Evolutionary conservation across 2,329 filamentous ascomycete species (phyloP).

Genomic region (Pseudohalonectria lignicola): DNA sequence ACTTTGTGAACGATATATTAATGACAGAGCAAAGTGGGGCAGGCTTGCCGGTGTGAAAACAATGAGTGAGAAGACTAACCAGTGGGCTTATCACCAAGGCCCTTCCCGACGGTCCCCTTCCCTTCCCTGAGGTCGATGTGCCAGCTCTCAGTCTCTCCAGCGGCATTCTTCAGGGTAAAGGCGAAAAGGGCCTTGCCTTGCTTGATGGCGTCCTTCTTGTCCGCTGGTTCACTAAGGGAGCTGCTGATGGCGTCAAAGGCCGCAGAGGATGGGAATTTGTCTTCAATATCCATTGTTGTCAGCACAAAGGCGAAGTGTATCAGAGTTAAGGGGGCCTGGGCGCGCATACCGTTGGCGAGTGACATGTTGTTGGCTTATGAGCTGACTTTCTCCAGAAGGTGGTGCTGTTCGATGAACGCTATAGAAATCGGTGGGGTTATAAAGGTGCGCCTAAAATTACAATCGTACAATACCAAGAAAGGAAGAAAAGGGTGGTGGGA

Average conservation of each 20-base stretch:
- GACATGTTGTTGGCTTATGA: slow-evolving; percentile 4
- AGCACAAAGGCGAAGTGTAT: no score
- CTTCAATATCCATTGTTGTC: no score
- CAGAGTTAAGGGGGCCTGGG: no score
- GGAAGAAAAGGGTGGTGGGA: neutral
- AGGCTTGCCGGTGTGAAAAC: neutral
- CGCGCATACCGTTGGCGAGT: slow-evolving; percentile 8
- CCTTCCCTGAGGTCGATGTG: slow-evolving; percentile 91
- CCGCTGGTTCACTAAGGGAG: slow-evolving; percentile 58
- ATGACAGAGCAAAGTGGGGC: neutral
- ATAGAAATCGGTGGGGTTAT: neutral
- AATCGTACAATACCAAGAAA: neutral
- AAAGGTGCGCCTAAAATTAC: neutral
- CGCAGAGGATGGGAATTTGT: slow-evolving; percentile 77
- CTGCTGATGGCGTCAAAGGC: slow-evolving; percentile 83
- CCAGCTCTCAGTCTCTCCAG: slow-evolving; percentile 76
- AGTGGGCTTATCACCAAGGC: slow-evolving; percentile 68
- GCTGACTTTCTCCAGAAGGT: neutral
- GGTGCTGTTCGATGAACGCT: neutral
- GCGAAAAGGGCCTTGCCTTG: slow-evolving; percentile 78
- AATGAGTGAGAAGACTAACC: slow-evolving; percentile 40
- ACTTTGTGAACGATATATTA: slow-evolving; percentile 33
- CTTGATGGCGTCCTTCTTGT: slow-evolving; percentile 77
- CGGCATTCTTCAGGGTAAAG: slow-evolving; percentile 84
- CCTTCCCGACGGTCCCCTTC: slow-evolving; percentile 73